phyloP scores from a whole-genome alignment of 306 rosid species.

The Abrus precatorius region DNA sequence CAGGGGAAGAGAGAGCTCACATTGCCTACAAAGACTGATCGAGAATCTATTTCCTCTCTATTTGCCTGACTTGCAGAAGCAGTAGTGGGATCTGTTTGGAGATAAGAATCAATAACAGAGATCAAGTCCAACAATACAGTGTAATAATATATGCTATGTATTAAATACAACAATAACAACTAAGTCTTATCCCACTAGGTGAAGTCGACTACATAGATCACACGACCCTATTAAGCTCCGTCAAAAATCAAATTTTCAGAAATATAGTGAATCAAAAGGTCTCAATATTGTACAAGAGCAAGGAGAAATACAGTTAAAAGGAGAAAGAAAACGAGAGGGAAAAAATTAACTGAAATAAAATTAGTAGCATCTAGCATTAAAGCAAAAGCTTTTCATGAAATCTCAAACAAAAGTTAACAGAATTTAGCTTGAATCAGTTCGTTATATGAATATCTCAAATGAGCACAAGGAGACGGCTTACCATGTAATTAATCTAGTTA shows the following conservation, averaged over 20 bases:
- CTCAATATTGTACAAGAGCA: background rate
- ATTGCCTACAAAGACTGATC: slow-evolving; percentile 85
- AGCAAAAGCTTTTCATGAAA: background rate
- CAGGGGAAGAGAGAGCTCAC: slow-evolving; percentile 58
- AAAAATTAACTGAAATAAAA: background rate
- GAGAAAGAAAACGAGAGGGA: background rate
- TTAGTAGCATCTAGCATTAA: background rate
- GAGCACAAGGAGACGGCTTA: background rate
- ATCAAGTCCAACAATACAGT: slow-evolving; percentile 21
- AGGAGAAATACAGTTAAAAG: background rate
- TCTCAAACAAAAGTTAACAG: background rate
- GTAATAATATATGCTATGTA: background rate
- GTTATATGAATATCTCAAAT: background rate
- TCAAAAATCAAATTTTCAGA: too few species aligned
- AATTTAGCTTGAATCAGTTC: slow-evolving; percentile 15
- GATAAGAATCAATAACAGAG: slow-evolving; percentile 40
- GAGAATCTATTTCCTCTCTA: slow-evolving; percentile 78
- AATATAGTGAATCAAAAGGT: background rate
- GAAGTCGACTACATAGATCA: too few species aligned
- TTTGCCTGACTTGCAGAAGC: slow-evolving; percentile 70
- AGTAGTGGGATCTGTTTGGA: slow-evolving; percentile 62
- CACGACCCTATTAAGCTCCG: too few species aligned
- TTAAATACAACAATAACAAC: too few species aligned
- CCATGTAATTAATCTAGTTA: background rate
- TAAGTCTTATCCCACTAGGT: too few species aligned